Base-by-base conservation (phyloP, 2,329 filamentous ascomycete genomes). In the Diaporthe ampelina region DNA sequence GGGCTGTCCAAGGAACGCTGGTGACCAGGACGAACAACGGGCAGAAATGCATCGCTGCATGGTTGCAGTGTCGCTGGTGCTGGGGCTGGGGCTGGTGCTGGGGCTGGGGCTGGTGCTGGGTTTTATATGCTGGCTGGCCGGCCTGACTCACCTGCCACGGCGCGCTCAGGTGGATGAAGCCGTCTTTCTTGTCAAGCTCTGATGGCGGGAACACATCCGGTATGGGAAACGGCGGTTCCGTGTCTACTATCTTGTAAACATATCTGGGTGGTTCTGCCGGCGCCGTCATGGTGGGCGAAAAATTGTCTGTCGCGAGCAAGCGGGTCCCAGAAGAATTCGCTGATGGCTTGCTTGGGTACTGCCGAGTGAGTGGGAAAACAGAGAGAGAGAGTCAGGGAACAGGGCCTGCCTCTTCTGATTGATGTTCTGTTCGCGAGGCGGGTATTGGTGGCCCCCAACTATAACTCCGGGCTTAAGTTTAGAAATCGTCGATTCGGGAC, bases 111-210 rank as follows among this genome's bases (percentile, higher is more conserved):
- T 63, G 29, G 32, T 29, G 43, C 15, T 1, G 21, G 7, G 15
- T 17, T 7, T 45, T 35, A 5, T 7, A 4, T 13, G 29, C 17
- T 35, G 45, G n/a, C 58, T 32, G 43, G 19, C 26, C 32, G 43
- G 19, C 26, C 32, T 19, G 24, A 75, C 79, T 78, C 79, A 88
- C 88, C 84, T 92, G 91, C 50, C 82, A 81, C 2, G 87, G 85
- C 0, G 87, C 89, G 79, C 90, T 92, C 21, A 92, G 81, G 77
- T 92, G 91, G 43, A 92, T 84, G 81, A 91, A 92, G 65, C 90
- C 90, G 79, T 92, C 90, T 48, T 88, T 85, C 76, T 82, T 81
- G 80, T 92, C 91, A 58, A 92, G 87, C 45, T 89, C 87, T 17
- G 90, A 92, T 75, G 90, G 84, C 19, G 91, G 90, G 70, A 90